Evolutionary conservation across 371 early-diverging fungal species (phyloP).

Genomic region (Rhizomucor miehei): DNA sequence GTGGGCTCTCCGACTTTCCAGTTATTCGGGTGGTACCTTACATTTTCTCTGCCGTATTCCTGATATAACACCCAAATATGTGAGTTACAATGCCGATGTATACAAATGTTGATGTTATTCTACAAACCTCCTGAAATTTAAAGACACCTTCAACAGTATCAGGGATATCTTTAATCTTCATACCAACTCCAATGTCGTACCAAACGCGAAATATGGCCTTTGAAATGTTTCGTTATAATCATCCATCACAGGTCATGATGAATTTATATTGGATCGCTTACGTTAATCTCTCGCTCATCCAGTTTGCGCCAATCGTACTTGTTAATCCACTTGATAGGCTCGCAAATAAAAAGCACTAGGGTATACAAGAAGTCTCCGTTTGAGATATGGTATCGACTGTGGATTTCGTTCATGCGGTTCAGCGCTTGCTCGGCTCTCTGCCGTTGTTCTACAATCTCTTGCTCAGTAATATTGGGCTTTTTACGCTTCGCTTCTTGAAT

Average conservation of each 20-base stretch:
- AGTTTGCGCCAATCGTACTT: constrained; percentile 45
- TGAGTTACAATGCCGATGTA: not conserved
- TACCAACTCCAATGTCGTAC: constrained; percentile 32
- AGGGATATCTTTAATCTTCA: constrained; percentile 55
- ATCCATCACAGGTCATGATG: no score
- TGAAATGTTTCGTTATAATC: not conserved
- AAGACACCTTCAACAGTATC: constrained; percentile 37
- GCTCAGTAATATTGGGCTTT: not conserved
- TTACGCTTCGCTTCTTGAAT: not conserved
- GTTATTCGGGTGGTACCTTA: constrained; percentile 20
- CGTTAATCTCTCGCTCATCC: constrained; percentile 43
- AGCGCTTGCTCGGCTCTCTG: constrained; percentile 28
- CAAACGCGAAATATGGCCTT: constrained; percentile 38
- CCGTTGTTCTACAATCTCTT: constrained; percentile 20
- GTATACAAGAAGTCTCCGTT: constrained; percentile 54
- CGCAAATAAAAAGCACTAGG: constrained; percentile 41
- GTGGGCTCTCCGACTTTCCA: constrained; percentile 27
- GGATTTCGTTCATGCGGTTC: constrained; percentile 47
- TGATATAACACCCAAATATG: constrained; percentile 2
- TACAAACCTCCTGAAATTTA: constrained; percentile 16
- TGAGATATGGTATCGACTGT: constrained; percentile 45
- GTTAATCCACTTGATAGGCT: constrained; percentile 45
- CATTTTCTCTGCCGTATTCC: constrained; percentile 11
- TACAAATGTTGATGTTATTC: not conserved
- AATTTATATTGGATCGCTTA: not conserved